Evolutionary conservation across 305 asterid species (phyloP), one percentile per base, ranked within the genome.

Genomic region (Fraxinus sp.): DNA sequence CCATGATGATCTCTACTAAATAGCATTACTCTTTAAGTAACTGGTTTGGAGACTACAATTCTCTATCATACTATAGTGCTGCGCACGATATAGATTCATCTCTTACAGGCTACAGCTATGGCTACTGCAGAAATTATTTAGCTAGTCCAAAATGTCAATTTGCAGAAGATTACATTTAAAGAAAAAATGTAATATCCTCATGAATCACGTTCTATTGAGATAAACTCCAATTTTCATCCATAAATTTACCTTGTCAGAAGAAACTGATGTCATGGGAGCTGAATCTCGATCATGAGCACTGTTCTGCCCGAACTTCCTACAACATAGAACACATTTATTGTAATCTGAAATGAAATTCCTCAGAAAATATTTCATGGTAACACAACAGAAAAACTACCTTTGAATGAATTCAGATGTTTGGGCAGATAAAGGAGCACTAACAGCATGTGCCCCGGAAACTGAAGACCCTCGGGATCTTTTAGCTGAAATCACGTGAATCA

Each of bases 211-310:
- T 55, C 64, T 7, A 59, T 20, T 20, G 71, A 35, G 26, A 77
- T 10, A 71, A 13, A 62, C 20, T 10, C 32, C 18, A 32, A 82
- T 37, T 8, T 78, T 55, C 32, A 81, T 36, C 66, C 71, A 81
- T 35, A 80, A 52, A 77, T 90, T 59, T 82, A 92, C 97, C 97
- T 90, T 88, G 79, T 90, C 84, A 64, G 96, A 78, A 43, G 94
- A 84, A 87, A 89, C 87, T 57, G 59, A 81, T 80, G 87, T 3
- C 81, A 37, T 16, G 49, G 92, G 83, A 71, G 92, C 76, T 80
- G 85, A 77, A 41, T 76, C 85, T 78, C 84, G 87, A 22, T 24
- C 46, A 49, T 84, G 32, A 59, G 37, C 72, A 64, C 81, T 77
- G 64, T 73, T 14, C 76, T 84, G 83, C 30, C 55, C 76, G 49